Conservation (phyloP, 2,329 filamentous ascomycete genomes). For the Bipolaris victoriae region DNA sequence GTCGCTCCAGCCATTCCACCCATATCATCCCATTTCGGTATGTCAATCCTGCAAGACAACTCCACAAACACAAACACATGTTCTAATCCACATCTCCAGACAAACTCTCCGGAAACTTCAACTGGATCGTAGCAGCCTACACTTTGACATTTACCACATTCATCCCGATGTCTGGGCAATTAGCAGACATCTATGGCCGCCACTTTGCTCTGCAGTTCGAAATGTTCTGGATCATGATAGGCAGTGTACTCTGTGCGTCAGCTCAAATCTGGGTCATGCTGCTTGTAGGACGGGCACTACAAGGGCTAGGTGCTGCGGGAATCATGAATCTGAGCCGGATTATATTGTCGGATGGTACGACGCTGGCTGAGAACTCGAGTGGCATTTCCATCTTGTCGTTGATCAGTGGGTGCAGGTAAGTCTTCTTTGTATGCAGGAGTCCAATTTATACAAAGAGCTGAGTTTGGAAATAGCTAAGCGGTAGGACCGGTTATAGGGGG, state of each 20-base stretch:
- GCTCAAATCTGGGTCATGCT: constrained; percentile 65
- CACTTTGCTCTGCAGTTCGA: constrained; percentile 64
- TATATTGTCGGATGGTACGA: constrained; percentile 70
- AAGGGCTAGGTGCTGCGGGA: constrained; percentile 67
- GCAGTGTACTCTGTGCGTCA: constrained; percentile 66
- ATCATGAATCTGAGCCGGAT: constrained; percentile 66
- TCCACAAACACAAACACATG: neutral
- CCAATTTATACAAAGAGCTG: neutral
- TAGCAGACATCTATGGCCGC: constrained; percentile 69
- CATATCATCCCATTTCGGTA: constrained; percentile 70
- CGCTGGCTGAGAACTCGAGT: constrained; percentile 74
- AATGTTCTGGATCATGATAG: constrained; percentile 60
- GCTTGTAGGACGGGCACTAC: constrained; percentile 67
- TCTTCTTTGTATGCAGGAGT: neutral
- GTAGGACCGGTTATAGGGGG: constrained; percentile 68
- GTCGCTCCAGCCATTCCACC: constrained; percentile 65
- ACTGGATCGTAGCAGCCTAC: constrained; percentile 72
- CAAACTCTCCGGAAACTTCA: constrained; percentile 60
- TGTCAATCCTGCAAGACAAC: constrained; percentile 21
- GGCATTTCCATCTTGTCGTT: constrained; percentile 69
- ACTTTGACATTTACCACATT: constrained; percentile 71
- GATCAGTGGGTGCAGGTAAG: constrained; percentile 59
- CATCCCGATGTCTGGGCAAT: constrained; percentile 69
- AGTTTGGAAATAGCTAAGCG: constrained; percentile 58
- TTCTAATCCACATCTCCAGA: constrained; percentile 36